These are phyloP conservation scores for Corchorus capsularis DNA, from an alignment of 345 rosid genomes.

Conservation along the genomic window DNA sequence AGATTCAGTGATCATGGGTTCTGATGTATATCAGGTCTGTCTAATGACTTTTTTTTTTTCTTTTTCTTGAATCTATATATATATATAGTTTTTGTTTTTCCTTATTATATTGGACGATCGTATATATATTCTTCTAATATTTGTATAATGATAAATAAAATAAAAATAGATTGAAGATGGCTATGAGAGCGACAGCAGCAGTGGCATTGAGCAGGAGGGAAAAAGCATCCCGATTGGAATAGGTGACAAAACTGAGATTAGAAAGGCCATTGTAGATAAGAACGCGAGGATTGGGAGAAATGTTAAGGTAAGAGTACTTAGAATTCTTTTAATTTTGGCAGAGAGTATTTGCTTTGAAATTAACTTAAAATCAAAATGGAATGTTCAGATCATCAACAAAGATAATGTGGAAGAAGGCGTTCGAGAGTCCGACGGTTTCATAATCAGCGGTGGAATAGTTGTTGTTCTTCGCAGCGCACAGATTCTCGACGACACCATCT, in stretches of 20 bases:
- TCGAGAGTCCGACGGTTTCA: constrained; percentile 63
- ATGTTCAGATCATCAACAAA: constrained; percentile 61
- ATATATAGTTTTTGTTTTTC: too few species aligned
- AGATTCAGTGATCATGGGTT: constrained; percentile 80
- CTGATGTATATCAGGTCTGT: constrained; percentile 72
- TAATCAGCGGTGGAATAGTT: constrained; percentile 66
- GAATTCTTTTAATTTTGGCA: too few species aligned
- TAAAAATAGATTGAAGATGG: constrained; percentile 6
- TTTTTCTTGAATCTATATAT: too few species aligned
- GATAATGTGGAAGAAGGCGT: constrained; percentile 68
- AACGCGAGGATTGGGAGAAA: constrained; percentile 83
- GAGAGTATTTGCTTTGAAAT: too few species aligned
- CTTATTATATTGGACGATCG: too few species aligned
- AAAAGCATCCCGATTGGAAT: constrained; percentile 59
- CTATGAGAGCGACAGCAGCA: neutral
- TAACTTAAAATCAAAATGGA: neutral
- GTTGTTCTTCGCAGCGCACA: constrained; percentile 60
- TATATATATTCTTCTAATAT: too few species aligned
- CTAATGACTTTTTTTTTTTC: neutral
- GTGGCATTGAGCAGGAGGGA: constrained; percentile 21
- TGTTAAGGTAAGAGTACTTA: constrained; percentile 39
- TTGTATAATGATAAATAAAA: too few species aligned
- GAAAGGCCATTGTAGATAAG: constrained; percentile 70
- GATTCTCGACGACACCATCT: constrained; percentile 52
- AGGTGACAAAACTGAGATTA: constrained; percentile 56